Conservation (phyloP, 179 eudicot genomes). For the Actinidia chinensis region DNA sequence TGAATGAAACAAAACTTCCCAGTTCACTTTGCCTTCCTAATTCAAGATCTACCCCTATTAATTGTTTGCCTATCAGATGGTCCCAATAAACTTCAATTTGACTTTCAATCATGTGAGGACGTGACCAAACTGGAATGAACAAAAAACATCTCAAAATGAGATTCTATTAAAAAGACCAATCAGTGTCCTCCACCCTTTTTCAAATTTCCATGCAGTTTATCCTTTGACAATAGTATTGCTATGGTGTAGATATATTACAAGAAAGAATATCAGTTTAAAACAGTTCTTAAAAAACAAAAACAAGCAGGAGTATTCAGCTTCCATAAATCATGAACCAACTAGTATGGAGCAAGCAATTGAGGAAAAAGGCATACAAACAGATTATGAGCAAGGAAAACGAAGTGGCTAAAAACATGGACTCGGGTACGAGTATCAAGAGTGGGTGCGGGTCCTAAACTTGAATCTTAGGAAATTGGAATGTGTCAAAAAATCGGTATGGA, state of each 20-base stretch:
- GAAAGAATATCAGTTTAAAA: background rate
- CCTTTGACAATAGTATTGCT: background rate
- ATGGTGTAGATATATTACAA: background rate
- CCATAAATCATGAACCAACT: conserved; percentile 2
- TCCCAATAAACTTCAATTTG: background rate
- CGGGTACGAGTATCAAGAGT: too few species aligned
- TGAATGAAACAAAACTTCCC: conserved; percentile 2
- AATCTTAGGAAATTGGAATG: too few species aligned
- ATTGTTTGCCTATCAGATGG: background rate
- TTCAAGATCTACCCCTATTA: conserved; percentile 5
- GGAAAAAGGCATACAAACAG: background rate
- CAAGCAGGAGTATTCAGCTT: background rate
- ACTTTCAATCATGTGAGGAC: background rate
- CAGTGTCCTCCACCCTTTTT: background rate
- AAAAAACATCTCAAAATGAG: background rate
- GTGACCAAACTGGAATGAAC: background rate
- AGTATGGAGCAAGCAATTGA: background rate
- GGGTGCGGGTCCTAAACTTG: too few species aligned
- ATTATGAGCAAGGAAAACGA: background rate
- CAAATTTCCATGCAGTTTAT: background rate
- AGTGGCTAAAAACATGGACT: conserved; percentile 2
- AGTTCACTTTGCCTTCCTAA: background rate
- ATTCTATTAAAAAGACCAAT: background rate
- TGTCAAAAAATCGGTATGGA: too few species aligned
- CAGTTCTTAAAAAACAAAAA: background rate